These are phyloP conservation scores for Blastobotrys persicus DNA, from an alignment of 1,139 yeast genomes.

Conservation along the genomic window DNA sequence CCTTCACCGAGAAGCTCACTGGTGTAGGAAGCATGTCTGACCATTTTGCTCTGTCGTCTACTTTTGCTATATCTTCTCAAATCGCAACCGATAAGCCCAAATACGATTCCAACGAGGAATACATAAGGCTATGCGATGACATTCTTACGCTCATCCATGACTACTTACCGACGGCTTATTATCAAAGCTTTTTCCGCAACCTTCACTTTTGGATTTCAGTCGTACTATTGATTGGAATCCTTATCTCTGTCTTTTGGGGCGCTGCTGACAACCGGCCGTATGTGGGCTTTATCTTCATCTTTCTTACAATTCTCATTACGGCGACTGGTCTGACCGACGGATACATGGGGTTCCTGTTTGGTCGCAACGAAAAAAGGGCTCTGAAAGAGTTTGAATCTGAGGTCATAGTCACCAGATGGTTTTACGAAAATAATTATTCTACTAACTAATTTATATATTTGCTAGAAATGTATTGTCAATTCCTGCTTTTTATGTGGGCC, in stretches of 20 bases:
- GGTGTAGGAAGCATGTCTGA: constrained; percentile 75
- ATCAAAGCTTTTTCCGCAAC: constrained; percentile 65
- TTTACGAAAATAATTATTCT: background rate
- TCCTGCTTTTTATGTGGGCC: no score
- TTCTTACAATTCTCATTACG: constrained; percentile 46
- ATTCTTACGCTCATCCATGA: constrained; percentile 52
- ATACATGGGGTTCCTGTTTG: constrained; percentile 72
- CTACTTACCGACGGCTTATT: constrained; percentile 54
- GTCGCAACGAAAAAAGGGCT: constrained; percentile 74
- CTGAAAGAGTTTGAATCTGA: constrained; percentile 56
- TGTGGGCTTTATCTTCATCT: constrained; percentile 59
- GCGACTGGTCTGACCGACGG: constrained; percentile 75
- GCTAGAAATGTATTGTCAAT: no score
- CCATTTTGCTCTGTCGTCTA: constrained; percentile 84
- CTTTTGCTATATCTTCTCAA: constrained; percentile 24
- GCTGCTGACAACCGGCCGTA: constrained; percentile 46
- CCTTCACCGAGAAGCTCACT: constrained; percentile 67
- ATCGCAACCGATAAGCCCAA: background rate
- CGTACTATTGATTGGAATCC: constrained; percentile 48
- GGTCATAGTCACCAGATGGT: constrained; percentile 31
- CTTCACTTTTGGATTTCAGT: constrained; percentile 62
- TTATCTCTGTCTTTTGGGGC: constrained; percentile 61
- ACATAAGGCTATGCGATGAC: constrained; percentile 48
- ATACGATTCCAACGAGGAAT: constrained; percentile 19
- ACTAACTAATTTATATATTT: background rate